These are phyloP conservation scores for Solanum chiquidenum DNA, from an alignment of 257 asterid species.

Conservation along the genomic window DNA sequence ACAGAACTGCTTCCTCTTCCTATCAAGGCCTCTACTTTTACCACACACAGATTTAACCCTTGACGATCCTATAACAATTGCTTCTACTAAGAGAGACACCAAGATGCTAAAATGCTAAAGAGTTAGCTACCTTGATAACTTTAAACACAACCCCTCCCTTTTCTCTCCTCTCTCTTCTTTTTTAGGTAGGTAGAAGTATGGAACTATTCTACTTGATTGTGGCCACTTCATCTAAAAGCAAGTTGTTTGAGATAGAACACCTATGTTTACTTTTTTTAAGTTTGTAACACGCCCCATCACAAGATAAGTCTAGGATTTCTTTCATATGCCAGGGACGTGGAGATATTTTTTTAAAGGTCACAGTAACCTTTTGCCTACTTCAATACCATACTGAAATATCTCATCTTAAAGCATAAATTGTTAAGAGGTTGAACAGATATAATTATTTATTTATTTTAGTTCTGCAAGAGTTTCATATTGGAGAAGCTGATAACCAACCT, in stretches of 20 bases:
- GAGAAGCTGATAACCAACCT: not conserved
- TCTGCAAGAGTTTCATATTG: not conserved
- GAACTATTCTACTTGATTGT: not conserved
- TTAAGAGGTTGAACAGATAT: not conserved
- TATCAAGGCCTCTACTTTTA: not conserved
- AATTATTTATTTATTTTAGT: not conserved
- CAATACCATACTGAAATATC: not conserved
- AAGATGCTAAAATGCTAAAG: not conserved
- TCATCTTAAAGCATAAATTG: not conserved
- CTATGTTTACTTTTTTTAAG: not conserved
- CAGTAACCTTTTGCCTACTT: not conserved
- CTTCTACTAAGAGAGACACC: not conserved
- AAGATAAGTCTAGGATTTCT: not conserved
- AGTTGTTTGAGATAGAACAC: not conserved
- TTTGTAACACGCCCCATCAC: not conserved
- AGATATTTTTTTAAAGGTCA: not conserved
- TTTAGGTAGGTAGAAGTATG: not conserved
- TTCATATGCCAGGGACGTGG: not conserved
- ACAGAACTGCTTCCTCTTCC: not conserved
- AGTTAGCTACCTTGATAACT: not conserved
- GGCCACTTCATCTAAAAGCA: not conserved
- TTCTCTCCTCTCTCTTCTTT: not conserved
- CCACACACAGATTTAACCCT: not conserved
- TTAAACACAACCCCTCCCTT: not conserved
- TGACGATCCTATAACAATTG: not conserved